phyloP scores from a whole-genome alignment of 2,329 filamentous ascomycete genomes.

The Tolypocladium ovalisporum region DNA sequence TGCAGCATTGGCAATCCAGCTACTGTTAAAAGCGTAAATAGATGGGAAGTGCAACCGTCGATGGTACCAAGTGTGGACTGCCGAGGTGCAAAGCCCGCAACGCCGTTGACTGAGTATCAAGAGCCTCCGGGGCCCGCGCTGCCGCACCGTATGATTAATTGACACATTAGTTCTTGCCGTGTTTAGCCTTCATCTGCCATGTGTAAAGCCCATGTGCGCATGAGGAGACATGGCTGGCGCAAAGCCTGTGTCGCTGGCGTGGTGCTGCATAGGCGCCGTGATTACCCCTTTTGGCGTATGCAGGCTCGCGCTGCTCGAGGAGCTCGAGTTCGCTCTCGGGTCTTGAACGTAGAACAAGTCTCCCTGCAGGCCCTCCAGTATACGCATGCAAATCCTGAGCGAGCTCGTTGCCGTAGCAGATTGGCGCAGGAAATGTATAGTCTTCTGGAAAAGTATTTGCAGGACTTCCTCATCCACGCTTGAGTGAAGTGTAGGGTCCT shows the following conservation, averaged over 20 bases:
- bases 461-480: conserved; percentile 48
- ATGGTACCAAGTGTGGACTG: background rate
- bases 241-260: background rate
- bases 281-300: conserved; percentile 10
- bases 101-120: background rate
- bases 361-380: conserved; percentile 49
- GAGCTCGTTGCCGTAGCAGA: conserved; percentile 65
- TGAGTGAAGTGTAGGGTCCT: conserved; percentile 48
- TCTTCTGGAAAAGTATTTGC: conserved; percentile 53
- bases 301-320: conserved; percentile 27
- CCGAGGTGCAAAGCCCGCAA: background rate
- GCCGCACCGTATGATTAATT: background rate
- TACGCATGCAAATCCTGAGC: conserved; percentile 61
- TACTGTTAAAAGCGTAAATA: too few species aligned
- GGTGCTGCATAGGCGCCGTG: conserved; percentile 4
- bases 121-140: background rate
- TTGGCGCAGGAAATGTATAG: conserved; percentile 63
- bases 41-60: background rate
- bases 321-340: conserved; percentile 24
- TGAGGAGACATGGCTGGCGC: conserved; percentile 1
- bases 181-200: background rate
- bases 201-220: background rate
- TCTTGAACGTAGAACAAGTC: conserved; percentile 28
- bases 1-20: background rate
- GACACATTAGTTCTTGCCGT: background rate